Evolutionary conservation across 495 filamentous ascomycete genomes (phyloP), one percentile per base, ranked within the genome.

Genomic region (Astrothelium macrocarpum): DNA sequence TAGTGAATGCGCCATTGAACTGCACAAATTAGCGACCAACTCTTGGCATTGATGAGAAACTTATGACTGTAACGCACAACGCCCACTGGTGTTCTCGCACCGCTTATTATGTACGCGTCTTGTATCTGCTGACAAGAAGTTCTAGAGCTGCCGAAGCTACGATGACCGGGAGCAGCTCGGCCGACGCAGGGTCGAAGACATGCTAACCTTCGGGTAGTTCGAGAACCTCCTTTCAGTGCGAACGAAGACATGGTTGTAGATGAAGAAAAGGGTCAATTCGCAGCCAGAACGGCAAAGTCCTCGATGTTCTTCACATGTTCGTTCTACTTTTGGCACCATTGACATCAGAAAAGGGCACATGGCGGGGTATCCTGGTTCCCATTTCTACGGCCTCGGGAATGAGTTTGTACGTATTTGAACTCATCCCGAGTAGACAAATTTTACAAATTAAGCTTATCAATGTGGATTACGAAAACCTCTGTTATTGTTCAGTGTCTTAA

Each of bases 1-100:
- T 88, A 25, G 85, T 80, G 72, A 91, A 91, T 0, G 88, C 87
- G 70, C 93, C 93, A 78, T 95, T 95, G 81, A 97, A 97, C 92
- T 96, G n/a, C 29, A 11, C 12, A 29, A 29, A 29, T 0, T 11
- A 28, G 9, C 49, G n/a, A n/a, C 9, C 12, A 20, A 28, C 16
- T 28, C 23, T 0, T 5, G 7, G 49, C 28, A 56, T 16, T 9
- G 2, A 49, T 11, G 10, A 43, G 36, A 60, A 23, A 20, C 25
- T 42, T 28, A 42, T 14, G n/a, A 14, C 31, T 0, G 2, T 14
- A 16, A 61, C 75, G 60, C 69, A 95, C 92, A 80, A 90, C 94
- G 62, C 84, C 88, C 34, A 90, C 91, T 9, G 93, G 92, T 46
- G 93, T 98, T 62, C 93, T 83, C 20, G 90, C 83, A 25, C 87